Evolutionary conservation across 1,284 basidiomycete genomes (phyloP).

Genomic region (Naganishia albida): DNA sequence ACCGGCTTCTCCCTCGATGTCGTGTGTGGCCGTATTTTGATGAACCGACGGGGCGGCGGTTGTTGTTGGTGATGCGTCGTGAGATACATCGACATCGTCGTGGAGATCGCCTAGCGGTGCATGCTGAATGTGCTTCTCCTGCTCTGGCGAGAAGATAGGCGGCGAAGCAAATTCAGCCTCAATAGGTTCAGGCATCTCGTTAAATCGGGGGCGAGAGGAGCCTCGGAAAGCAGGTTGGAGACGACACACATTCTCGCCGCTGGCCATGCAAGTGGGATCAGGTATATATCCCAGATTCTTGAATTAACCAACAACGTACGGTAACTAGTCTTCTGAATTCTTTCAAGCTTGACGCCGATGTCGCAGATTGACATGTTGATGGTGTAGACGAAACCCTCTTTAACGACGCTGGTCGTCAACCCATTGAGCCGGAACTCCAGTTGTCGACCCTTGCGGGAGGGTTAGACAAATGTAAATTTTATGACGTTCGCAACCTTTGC

Average conservation of each 20-base stretch:
- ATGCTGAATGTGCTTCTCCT: slow-evolving; percentile 41
- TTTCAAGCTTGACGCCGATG: neutral
- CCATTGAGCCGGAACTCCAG: neutral
- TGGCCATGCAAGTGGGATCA: neutral
- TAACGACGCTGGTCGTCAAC: neutral
- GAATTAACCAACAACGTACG: neutral
- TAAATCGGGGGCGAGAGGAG: too few species aligned
- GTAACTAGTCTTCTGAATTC: neutral
- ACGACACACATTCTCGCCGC: neutral
- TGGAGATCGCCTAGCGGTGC: slow-evolving; percentile 36
- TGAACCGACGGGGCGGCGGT: slow-evolving; percentile 22
- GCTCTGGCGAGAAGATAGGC: slow-evolving; percentile 41
- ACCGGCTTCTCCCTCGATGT: slow-evolving; percentile 2
- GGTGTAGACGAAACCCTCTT: neutral
- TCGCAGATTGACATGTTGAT: neutral
- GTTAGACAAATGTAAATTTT: neutral
- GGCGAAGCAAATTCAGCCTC: slow-evolving; percentile 47
- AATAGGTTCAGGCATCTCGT: slow-evolving; percentile 43
- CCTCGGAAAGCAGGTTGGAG: too few species aligned
- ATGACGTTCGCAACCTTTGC: neutral
- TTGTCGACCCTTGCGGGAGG: neutral
- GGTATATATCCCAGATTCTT: neutral
- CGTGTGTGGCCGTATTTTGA: neutral
- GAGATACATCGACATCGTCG: slow-evolving; percentile 15
- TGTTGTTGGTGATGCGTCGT: slow-evolving; percentile 5